Percentiles rank a stretch among this genome's conserved stretches.
Evolutionary conservation across 371 early-diverging fungal genomes (phyloP).

Genomic region (Dinochytrium kinnereticum): DNA sequence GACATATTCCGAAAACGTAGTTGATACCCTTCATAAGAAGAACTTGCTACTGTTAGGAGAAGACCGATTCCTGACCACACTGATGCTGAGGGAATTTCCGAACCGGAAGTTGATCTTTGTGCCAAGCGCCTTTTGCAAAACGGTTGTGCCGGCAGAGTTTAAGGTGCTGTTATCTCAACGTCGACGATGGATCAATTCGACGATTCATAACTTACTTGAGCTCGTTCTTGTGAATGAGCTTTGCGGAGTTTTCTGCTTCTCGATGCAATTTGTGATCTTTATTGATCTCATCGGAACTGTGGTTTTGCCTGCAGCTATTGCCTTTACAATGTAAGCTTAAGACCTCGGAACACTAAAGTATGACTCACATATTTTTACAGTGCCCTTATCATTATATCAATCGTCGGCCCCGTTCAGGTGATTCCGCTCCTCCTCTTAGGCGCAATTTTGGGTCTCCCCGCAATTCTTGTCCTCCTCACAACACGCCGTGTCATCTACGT

Average conservation of each 20-base stretch:
- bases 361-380: background rate
- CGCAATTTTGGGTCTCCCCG: conserved; percentile 85
- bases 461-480: conserved; percentile 85
- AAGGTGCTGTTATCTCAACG: conserved; percentile 89
- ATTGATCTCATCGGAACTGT: conserved; percentile 96
- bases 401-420: conserved; percentile 34
- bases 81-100: conserved; percentile 95
- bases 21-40: conserved; percentile 97
- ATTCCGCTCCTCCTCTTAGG: conserved; percentile 76
- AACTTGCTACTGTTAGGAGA: conserved; percentile 98
- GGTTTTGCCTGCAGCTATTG: conserved; percentile 93
- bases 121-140: conserved; percentile 90
- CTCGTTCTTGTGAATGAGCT: conserved; percentile 84
- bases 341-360: background rate
- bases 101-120: conserved; percentile 92
- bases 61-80: conserved; percentile 96
- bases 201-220: conserved; percentile 93
- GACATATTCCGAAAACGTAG: conserved; percentile 90
- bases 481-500: conserved; percentile 86
- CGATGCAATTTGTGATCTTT: conserved; percentile 54
- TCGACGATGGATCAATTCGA: conserved; percentile 98
- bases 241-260: conserved; percentile 94
- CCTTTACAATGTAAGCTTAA: conserved; percentile 71
- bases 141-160: conserved; percentile 91
- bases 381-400: conserved; percentile 66